Base-by-base conservation (phyloP, 108 stramenopile genomes). In the Cylindrotheca fusiformis region DNA sequence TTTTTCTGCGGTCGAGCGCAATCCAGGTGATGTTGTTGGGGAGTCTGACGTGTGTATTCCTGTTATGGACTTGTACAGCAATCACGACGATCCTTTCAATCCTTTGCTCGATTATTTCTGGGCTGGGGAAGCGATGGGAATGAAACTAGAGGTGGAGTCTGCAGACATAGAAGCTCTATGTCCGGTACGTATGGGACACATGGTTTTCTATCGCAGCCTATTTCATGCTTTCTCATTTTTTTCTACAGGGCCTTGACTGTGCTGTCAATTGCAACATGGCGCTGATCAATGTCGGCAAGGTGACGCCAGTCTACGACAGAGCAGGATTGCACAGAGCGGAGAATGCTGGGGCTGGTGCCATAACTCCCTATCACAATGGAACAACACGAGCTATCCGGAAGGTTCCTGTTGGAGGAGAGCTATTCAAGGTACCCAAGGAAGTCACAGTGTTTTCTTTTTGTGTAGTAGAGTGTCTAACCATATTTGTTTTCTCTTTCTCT, bases 341-440 rank as follows among this genome's bases (percentile, higher is more conserved):
- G 26, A 41, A 49, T 23, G 66, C 76, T 3, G 74, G 62, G 23
- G 79, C 79, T 2, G 83, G 82, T 21, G 72, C 79, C 6, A 44
- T 74, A 3, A 80, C 73, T 17, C 76, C 79, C 45, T 80, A 80
- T 56, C 79, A 80, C 63, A 75, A 80, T 36, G 63, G 77, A 2
- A 14, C 17, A 1, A 67, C 78, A 28, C 22, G 55, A 20, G 69
- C 74, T 0, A 49, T 12, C 1, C 26, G 60, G 21, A 19, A 76
- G 26, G 71, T 91, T 54, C 68, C 65, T 30, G 80, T 67, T 0
- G 90, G 86, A 57, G 81, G 73, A 24, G 91, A 93, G 67, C 44
- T 90, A 10, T 91, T 87, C 60, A 74, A 75, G 17, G 10, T 55
- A 55, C 14, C n/a, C n/a, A n/a, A n/a, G n/a, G 36, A 41, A 10